Evolutionary conservation across 2,329 filamentous ascomycete genomes (phyloP), one percentile per base, ranked within the genome.

Genomic region (Xylaria sp.): DNA sequence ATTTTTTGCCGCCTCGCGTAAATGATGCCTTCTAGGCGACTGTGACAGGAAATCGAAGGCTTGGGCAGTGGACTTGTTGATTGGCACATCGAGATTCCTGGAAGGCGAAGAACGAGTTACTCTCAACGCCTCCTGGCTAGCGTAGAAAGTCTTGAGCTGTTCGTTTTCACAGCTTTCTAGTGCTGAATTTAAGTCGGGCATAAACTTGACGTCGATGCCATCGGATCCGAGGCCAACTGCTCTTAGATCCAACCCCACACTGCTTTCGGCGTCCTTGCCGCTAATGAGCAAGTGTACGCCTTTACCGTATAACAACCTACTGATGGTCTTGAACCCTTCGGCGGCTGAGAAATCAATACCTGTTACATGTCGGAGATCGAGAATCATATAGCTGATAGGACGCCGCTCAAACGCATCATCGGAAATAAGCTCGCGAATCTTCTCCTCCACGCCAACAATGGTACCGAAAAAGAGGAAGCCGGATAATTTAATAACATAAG

Each of bases 391-490:
- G 67, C 92, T 90, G 73, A 98, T 95, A 0, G 94, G 93, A 54
- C 88, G 85, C 66, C 86, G 81, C 25, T 82, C 80, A 73, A 97
- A 98, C 2, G 88, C 85, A 63, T 94, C 88, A 29, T 96, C 92
- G 27, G 93, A 89, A 47, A 98, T 88, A 31, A 98, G 79, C 3
- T 83, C 87, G 21, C 93, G 87, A 63, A 98, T 93, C 66, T 90
- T 90, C 65, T 92, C 90, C 75, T 99, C 95, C 0, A 99, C 94
- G 48, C 92, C 92, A 54, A 97, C 94, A 67, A 99, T 97, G 2
- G 93, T 98, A 15, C 95, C 95, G 69, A 99, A 99, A 81, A 99
- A 99, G n/a, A 99, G 85, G 72, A 94, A 98, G 0, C 95, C 94
- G 0, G 91, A 90, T 15, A 99, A 84, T 75, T 98, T 98, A 71